Conservation (phyloP, 2,329 filamentous ascomycete species). For the Fusarium tjaetaba region DNA sequence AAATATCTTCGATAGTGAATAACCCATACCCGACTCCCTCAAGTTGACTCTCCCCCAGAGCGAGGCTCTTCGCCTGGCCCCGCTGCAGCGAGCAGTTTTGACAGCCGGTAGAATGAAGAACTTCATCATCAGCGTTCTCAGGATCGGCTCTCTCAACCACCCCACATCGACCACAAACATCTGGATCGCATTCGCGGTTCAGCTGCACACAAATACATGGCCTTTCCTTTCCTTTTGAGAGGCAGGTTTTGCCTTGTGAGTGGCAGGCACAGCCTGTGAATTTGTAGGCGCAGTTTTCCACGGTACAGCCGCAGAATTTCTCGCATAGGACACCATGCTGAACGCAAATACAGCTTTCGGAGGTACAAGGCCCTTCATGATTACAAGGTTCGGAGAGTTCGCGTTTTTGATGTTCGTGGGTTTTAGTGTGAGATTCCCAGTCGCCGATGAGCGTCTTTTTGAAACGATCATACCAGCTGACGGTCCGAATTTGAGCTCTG, state of each 20-base stretch:
- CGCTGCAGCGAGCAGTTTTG: slow-evolving; percentile 79
- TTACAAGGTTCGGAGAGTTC: slow-evolving; percentile 72
- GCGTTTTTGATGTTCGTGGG: slow-evolving; percentile 65
- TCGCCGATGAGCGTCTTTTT: slow-evolving; percentile 64
- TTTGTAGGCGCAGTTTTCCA: slow-evolving; percentile 67
- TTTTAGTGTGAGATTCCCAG: slow-evolving; percentile 65
- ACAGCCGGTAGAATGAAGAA: slow-evolving; percentile 68
- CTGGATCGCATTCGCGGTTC: slow-evolving; percentile 83
- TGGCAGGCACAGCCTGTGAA: slow-evolving; percentile 76
- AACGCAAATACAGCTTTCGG: slow-evolving; percentile 70
- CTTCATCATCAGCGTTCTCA: slow-evolving; percentile 68
- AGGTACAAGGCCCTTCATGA: slow-evolving; percentile 74
- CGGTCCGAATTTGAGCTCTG: slow-evolving; percentile 53
- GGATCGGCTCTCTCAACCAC: slow-evolving; percentile 75
- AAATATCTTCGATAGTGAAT: slow-evolving; percentile 75
- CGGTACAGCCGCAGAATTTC: slow-evolving; percentile 73
- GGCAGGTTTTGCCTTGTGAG: slow-evolving; percentile 66
- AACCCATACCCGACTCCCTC: slow-evolving; percentile 77
- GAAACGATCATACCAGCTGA: slow-evolving; percentile 66
- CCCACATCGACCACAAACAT: slow-evolving; percentile 77
- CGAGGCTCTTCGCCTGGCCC: slow-evolving; percentile 69
- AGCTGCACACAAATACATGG: slow-evolving; percentile 77
- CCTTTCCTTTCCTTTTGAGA: slow-evolving; percentile 63
- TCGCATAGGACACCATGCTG: slow-evolving; percentile 73
- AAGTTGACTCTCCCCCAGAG: slow-evolving; percentile 76